Evolutionary conservation across 2,329 filamentous ascomycete species (phyloP).

Genomic region (Alternaria novae-zelandiae): DNA sequence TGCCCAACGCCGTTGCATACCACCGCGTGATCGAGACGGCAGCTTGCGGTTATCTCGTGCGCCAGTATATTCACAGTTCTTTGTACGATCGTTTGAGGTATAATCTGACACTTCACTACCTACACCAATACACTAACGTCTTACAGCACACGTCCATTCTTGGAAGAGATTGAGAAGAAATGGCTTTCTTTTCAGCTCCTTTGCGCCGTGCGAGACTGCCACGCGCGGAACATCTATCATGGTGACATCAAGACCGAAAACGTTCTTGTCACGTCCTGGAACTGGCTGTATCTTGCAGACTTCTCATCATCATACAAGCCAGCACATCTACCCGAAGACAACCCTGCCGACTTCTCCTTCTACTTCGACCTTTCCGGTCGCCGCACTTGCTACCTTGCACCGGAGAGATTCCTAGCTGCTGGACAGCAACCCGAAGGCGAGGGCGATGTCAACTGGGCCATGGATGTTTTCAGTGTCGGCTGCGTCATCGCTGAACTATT

Average conservation of each 20-base stretch:
- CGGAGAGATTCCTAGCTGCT: slow-evolving; percentile 83
- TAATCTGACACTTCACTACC: background rate
- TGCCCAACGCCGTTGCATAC: slow-evolving; percentile 90
- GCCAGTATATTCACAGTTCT: slow-evolving; percentile 95
- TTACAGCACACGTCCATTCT: slow-evolving; percentile 84
- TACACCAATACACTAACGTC: slow-evolving; percentile 28
- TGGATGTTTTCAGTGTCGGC: slow-evolving; percentile 97
- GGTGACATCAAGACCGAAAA: slow-evolving; percentile 99
- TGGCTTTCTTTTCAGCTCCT: slow-evolving; percentile 97
- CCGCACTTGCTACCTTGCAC: slow-evolving; percentile 92
- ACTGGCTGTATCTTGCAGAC: slow-evolving; percentile 98
- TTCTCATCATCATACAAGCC: slow-evolving; percentile 97
- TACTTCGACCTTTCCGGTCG: slow-evolving; percentile 94
- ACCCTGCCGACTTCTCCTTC: slow-evolving; percentile 96
- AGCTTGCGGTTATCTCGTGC: slow-evolving; percentile 88
- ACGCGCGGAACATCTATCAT: slow-evolving; percentile 87
- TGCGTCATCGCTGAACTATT: slow-evolving; percentile 98
- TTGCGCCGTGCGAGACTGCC: slow-evolving; percentile 90
- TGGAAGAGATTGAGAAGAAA: slow-evolving; percentile 98
- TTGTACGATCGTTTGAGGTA: slow-evolving; percentile 88
- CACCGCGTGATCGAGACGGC: slow-evolving; percentile 91
- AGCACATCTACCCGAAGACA: slow-evolving; percentile 90
- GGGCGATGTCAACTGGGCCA: slow-evolving; percentile 81
- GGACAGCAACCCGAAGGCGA: slow-evolving; percentile 69
- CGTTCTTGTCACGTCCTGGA: slow-evolving; percentile 96